A percentile compares a stretch with the other conserved stretches of the same genome.
Evolutionary conservation across 768 basidiomycete genomes (phyloP).

Genomic region (Panellus pusillus): DNA sequence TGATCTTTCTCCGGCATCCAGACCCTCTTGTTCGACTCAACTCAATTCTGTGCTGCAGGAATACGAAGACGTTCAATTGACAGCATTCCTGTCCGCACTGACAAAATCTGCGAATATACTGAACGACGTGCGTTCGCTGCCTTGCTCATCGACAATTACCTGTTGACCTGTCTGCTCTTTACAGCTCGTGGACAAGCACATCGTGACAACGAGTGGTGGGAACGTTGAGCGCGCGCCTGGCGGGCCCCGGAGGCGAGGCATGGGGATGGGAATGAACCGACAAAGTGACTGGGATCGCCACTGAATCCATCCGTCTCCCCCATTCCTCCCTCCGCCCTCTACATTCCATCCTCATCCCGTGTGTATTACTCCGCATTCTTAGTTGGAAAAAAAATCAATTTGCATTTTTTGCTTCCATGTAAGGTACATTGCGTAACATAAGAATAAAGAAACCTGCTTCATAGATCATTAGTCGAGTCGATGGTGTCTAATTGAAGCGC

Average conservation of each 20-base stretch:
- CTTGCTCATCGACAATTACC: not conserved
- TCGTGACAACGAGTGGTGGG: conserved; percentile 55
- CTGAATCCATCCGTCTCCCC: conserved; percentile 35
- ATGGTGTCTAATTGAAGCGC: too few relatives aligned
- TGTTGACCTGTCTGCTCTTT: conserved; percentile 1
- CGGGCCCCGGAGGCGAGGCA: conserved; percentile 51
- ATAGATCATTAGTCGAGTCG: too few relatives aligned
- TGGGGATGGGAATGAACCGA: conserved; percentile 45
- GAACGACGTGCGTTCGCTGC: conserved; percentile 70
- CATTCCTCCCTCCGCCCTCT: conserved; percentile 2
- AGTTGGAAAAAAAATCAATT: too few relatives aligned
- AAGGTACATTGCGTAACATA: too few relatives aligned
- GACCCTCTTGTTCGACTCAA: not conserved
- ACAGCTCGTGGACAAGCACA: conserved; percentile 79
- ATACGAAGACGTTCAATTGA: conserved; percentile 94
- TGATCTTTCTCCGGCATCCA: too few relatives aligned
- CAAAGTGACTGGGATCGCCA: conserved; percentile 55
- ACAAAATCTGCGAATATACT: conserved; percentile 87
- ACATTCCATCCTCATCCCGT: not conserved
- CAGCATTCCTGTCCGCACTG: conserved; percentile 81
- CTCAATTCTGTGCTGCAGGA: conserved; percentile 54
- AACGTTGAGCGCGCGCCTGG: conserved; percentile 50
- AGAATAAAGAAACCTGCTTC: too few relatives aligned
- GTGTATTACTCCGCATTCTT: conserved; percentile 6
- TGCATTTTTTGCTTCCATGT: too few relatives aligned